A percentile compares a stretch with the other conserved stretches of the same genome.
Evolutionary conservation across 2,329 filamentous ascomycete species (phyloP).

Genomic region (Diatrype stigma): DNA sequence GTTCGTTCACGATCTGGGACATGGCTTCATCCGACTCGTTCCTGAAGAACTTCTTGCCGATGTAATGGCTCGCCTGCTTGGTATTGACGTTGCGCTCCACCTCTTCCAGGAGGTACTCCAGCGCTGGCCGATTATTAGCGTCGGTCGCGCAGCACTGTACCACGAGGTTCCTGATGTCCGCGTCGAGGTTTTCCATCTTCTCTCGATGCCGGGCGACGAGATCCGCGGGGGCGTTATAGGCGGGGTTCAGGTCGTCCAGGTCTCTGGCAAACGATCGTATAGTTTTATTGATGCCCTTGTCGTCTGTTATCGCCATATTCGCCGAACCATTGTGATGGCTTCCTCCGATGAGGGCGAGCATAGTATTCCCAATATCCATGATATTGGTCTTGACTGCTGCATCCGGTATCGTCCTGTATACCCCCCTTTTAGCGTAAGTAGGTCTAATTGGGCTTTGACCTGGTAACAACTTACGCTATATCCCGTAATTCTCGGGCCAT

Average conservation of each 20-base stretch:
- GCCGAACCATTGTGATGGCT: slow-evolving; percentile 1
- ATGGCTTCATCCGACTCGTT: slow-evolving; percentile 9
- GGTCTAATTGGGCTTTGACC: not conserved
- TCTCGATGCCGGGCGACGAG: slow-evolving; percentile 6
- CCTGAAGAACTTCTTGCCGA: not conserved
- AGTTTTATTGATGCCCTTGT: slow-evolving; percentile 1
- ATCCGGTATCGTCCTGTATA: slow-evolving; percentile 2
- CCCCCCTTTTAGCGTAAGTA: slow-evolving; percentile 2
- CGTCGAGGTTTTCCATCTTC: slow-evolving; percentile 14
- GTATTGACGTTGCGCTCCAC: slow-evolving; percentile 9
- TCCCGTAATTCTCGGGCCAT: slow-evolving; percentile 3
- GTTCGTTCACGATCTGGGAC: not conserved
- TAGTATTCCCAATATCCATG: slow-evolving; percentile 7
- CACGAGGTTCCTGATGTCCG: slow-evolving; percentile 13
- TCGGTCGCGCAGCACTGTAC: slow-evolving; percentile 9
- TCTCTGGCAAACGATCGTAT: slow-evolving; percentile 9
- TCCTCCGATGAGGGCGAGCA: slow-evolving; percentile 16
- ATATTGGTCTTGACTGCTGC: slow-evolving; percentile 9
- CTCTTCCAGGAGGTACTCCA: slow-evolving; percentile 11
- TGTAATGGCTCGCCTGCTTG: slow-evolving; percentile 3
- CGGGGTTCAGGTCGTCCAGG: slow-evolving; percentile 5
- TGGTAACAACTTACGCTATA: slow-evolving; percentile 4
- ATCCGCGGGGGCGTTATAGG: not conserved
- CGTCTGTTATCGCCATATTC: slow-evolving; percentile 9
- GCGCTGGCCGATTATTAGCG: slow-evolving; percentile 8